Evolutionary conservation across 495 filamentous ascomycete species (phyloP).

Genomic region (Amniculicola lignicola): DNA sequence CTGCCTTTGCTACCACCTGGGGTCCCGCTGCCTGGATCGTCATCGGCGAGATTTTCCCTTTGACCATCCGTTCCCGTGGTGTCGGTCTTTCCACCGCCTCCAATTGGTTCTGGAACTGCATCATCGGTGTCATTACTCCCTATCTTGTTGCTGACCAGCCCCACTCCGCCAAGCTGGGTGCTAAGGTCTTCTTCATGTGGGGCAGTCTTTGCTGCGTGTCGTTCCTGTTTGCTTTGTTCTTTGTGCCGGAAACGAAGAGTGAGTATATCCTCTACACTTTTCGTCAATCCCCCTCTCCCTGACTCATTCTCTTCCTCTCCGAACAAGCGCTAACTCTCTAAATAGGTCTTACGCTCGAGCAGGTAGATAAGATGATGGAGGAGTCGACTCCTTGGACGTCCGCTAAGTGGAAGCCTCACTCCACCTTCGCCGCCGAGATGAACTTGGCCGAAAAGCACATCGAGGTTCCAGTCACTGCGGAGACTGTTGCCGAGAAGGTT

Average conservation of each 20-base stretch:
- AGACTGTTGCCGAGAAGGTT: slow-evolving; percentile 8
- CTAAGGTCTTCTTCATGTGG: slow-evolving; percentile 80
- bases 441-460: slow-evolving; percentile 48
- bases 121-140: slow-evolving; percentile 72
- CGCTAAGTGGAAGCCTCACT: slow-evolving; percentile 65
- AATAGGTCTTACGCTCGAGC: slow-evolving; percentile 81
- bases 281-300: too few species aligned
- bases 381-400: slow-evolving; percentile 71
- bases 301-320: slow-evolving; percentile 68
- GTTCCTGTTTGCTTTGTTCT: slow-evolving; percentile 37
- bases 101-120: slow-evolving; percentile 83
- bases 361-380: slow-evolving; percentile 88
- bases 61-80: slow-evolving; percentile 77
- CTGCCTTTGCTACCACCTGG: slow-evolving; percentile 47
- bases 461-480: slow-evolving; percentile 20
- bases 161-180: slow-evolving; percentile 60
- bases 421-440: slow-evolving; percentile 66
- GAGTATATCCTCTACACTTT: too few species aligned
- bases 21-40: slow-evolving; percentile 70
- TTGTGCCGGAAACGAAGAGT: slow-evolving; percentile 19
- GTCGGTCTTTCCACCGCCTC: slow-evolving; percentile 77
- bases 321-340: too few species aligned
- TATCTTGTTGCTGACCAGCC: slow-evolving; percentile 62
- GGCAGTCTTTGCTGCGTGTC: slow-evolving; percentile 63
- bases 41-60: slow-evolving; percentile 83